These are phyloP conservation scores for Phytophthora sp. DNA, from an alignment of 352 stramenopile genomes.

Conservation along the genomic window DNA sequence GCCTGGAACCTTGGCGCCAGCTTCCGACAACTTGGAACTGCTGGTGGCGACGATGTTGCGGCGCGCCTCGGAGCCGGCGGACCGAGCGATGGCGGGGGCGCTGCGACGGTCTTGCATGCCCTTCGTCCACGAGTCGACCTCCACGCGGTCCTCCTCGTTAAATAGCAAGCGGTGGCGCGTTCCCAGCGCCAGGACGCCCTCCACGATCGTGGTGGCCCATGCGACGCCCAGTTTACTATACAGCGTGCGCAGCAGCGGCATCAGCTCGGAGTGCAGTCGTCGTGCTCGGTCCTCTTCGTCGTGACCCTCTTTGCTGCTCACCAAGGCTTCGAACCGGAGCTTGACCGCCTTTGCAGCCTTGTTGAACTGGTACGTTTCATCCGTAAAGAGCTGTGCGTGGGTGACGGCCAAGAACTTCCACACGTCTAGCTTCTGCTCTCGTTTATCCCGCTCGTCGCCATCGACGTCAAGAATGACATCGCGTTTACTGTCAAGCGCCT, in stretches of 20 bases:
- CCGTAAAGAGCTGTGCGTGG: slow-evolving; percentile 74
- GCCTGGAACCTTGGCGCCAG: slow-evolving; percentile 60
- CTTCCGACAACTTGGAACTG: slow-evolving; percentile 54
- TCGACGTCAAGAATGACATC: slow-evolving; percentile 27
- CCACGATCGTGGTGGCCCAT: slow-evolving; percentile 71
- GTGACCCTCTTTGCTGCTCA: slow-evolving; percentile 7
- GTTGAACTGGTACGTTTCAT: slow-evolving; percentile 84
- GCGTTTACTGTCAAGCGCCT: slow-evolving; percentile 44
- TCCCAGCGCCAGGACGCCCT: slow-evolving; percentile 55
- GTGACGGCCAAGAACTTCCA: slow-evolving; percentile 71
- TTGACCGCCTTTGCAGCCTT: slow-evolving; percentile 71
- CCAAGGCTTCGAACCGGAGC: slow-evolving; percentile 49
- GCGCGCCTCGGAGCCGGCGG: slow-evolving; percentile 58
- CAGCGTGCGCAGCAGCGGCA: slow-evolving; percentile 70
- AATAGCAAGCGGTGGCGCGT: slow-evolving; percentile 69
- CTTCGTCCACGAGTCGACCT: slow-evolving; percentile 77
- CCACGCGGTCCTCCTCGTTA: slow-evolving; percentile 39
- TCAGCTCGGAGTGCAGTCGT: slow-evolving; percentile 44
- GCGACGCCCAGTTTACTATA: slow-evolving; percentile 51
- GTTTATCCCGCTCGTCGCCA: neutral
- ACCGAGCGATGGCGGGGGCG: slow-evolving; percentile 38
- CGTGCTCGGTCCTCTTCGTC: slow-evolving; percentile 4
- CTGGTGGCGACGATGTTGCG: slow-evolving; percentile 61
- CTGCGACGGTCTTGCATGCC: slow-evolving; percentile 57
- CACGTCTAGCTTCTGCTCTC: slow-evolving; percentile 31